Evolutionary conservation across 306 rosid species (phyloP).

Genomic region (barrel medic (Medicago truncatula)): DNA sequence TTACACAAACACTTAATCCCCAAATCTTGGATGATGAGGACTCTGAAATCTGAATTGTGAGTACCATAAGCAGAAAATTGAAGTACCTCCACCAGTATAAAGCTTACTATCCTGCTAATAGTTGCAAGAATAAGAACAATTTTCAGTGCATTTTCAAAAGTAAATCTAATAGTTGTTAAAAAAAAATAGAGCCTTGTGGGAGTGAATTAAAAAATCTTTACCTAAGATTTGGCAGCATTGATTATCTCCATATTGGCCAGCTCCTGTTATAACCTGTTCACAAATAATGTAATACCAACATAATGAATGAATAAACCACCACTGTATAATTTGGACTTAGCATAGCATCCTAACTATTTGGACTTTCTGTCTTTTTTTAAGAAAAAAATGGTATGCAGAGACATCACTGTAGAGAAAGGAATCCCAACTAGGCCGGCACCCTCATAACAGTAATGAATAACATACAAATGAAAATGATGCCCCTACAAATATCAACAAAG

Average conservation of each 20-base stretch:
- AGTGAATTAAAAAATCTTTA: background rate
- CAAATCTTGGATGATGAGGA: background rate
- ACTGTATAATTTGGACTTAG: slow-evolving; percentile 2
- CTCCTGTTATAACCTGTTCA: background rate
- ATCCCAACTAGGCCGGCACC: background rate
- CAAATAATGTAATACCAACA: background rate
- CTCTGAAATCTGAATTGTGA: slow-evolving; percentile 12
- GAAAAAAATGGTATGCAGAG: slow-evolving; percentile 1
- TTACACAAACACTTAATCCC: background rate
- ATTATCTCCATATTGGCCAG: slow-evolving; percentile 6
- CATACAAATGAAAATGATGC: background rate
- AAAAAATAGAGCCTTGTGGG: background rate
- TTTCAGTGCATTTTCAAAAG: slow-evolving; percentile 6
- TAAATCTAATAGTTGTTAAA: background rate
- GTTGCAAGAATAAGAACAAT: background rate
- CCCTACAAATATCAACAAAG: slow-evolving; percentile 24
- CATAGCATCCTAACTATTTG: slow-evolving; percentile 24
- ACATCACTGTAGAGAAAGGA: background rate
- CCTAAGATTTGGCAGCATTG: background rate
- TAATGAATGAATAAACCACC: slow-evolving; percentile 2
- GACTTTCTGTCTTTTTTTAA: background rate
- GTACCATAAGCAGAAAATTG: slow-evolving; percentile 27
- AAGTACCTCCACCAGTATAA: slow-evolving; percentile 3
- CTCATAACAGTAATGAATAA: slow-evolving; percentile 24
- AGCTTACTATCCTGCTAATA: background rate